Evolutionary conservation across 768 basidiomycete species (phyloP), one percentile per base, ranked within the genome.

Genomic region (Collybia sordida): DNA sequence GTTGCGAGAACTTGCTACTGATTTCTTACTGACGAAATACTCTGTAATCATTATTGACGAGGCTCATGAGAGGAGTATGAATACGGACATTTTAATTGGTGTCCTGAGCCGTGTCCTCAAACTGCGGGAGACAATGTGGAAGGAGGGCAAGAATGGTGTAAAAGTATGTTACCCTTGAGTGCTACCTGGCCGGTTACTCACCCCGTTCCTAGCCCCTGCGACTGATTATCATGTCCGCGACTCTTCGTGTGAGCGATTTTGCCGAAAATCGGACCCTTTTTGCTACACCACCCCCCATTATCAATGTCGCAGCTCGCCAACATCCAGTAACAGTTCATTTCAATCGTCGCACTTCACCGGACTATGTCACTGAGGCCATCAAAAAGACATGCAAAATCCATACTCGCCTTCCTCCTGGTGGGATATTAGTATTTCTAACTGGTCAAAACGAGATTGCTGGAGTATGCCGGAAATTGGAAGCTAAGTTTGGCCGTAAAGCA

Each of bases 171-270:
- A 23, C 21, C 45, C 17, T 34, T 51, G 15, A 21, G 14, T 11
- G 11, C 3, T 11, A 7, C 14, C 31, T 31, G 9, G 11, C 11
- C 11, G 31, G 11, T 39, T 56, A 12, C 42, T 56, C 19, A 39
- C 47, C n/a, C 24, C 52, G 19, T 27, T 28, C 42, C 18, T 58
- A 90, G 85, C 96, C 95, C 9, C 68, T 99, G 14, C 86, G 97
- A 17, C 75, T 99, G 44, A 82, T 98, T 52, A 97, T 99, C 69
- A 99, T 99, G 97, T 99, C 97, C 12, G 97, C 97, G 3, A 98
- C 97, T 0, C 81, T 98, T 5, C 90, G 94, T 21, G 86, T 98
- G 42, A 83, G 83, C 53, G 97, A 98, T 68, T 98, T 99, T 58
- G 83, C 88, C 1, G 84, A 88, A 52, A 98, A 98, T 66, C 80